A percentile compares a stretch with the other conserved stretches of the same genome.
Conservation (phyloP, 441 rosid genomes). For the Gossypium schwendimanii region DNA sequence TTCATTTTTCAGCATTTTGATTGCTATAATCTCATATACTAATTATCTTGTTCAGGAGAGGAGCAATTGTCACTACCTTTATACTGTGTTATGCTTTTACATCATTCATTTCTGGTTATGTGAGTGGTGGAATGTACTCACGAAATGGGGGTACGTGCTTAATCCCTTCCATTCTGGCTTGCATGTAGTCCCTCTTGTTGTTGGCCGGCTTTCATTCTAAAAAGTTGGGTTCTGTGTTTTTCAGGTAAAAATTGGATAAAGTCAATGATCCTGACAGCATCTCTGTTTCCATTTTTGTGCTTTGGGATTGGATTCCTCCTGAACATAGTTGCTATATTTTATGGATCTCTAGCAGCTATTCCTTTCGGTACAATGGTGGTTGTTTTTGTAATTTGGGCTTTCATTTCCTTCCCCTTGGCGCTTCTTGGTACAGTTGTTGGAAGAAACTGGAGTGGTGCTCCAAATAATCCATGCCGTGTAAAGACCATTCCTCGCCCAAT, state of each 20-base stretch:
- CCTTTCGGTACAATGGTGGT: conserved; percentile 98
- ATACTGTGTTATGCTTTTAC: conserved; percentile 95
- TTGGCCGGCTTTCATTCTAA: neutral
- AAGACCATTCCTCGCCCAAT: conserved; percentile 96
- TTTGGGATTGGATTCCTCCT: conserved; percentile 83
- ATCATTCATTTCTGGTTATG: conserved; percentile 95
- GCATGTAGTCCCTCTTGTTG: neutral
- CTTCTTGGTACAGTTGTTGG: conserved; percentile 96
- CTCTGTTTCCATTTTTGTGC: conserved; percentile 89
- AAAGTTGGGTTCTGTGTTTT: neutral
- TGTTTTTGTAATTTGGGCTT: conserved; percentile 89
- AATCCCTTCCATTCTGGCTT: conserved; percentile 8
- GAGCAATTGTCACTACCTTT: conserved; percentile 96
- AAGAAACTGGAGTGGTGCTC: conserved; percentile 95
- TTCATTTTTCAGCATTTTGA: neutral
- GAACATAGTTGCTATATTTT: conserved; percentile 85
- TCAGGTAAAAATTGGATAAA: conserved; percentile 94
- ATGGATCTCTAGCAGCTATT: conserved; percentile 93
- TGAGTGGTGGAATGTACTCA: conserved; percentile 99
- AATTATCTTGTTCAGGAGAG: conserved; percentile 63
- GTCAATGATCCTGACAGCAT: conserved; percentile 89
- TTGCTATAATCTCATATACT: neutral
- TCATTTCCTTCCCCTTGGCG: conserved; percentile 95
- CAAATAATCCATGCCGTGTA: conserved; percentile 94
- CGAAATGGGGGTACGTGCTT: conserved; percentile 79